Base-by-base conservation (phyloP, 352 stramenopile genomes). In the Globisporangium lucens region DNA sequence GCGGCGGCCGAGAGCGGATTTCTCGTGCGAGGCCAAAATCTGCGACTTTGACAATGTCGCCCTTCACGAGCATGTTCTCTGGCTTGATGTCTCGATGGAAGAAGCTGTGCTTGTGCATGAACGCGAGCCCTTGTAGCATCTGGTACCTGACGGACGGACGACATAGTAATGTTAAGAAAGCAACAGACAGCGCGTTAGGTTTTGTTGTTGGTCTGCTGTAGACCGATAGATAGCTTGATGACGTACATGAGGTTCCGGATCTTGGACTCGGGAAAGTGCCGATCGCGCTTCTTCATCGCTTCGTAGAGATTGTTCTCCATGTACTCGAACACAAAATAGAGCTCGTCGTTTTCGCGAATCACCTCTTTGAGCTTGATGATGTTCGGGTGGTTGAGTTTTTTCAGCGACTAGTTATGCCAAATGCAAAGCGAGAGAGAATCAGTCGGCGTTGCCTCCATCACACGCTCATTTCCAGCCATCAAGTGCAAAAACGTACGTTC, bases 281-380 rank as follows among this genome's bases (percentile, higher is more conserved):
- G 82, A 66, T 97, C 80, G 47, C 93, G 73, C 52, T 97, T 92
- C 77, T 98, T 97, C 82, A 99, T 98, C n/a, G 88, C 90, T 68
- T 99, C 93, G 81, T 99, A 99, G 51, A 99, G 75, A 67, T 98
- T 99, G 69, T 89, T 90, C 74, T 99, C 94, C 97, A 99, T 99
- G 81, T 97, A 98, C 81, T 99, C 97, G 72, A 99, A 99, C 0
- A 99, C 96, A 75, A 99, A 99, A 73, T 94, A 99, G 7, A 99
- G 82, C 78, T 97, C 88, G 76, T 98, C 90, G 66, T 98, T 98
- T 75, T 99, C 97, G 22, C 95, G 86, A 56, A 99, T 98, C 56
- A 99, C 97, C 69, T 99, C 97, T 69, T 98, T 98, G 30, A 99
- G 86, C 75, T 98, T 97, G 70, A 99, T 95, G 58, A 99, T 99